phyloP scores from a whole-genome alignment of 2,329 filamentous ascomycete genomes.

The Calonectria hawksworthii region DNA sequence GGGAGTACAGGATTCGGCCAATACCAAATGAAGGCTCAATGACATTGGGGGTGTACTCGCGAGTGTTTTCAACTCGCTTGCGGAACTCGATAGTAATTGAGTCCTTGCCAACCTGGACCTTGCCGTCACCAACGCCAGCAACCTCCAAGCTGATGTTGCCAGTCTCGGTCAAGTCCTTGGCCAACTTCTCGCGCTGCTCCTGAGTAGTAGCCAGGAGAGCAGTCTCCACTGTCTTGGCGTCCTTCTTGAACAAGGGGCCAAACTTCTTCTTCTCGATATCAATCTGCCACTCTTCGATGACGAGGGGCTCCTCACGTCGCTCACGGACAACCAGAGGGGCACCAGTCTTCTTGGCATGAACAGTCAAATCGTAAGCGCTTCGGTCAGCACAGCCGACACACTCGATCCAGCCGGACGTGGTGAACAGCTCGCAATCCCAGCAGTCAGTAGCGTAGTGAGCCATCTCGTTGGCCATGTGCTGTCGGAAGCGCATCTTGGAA shows the following conservation, averaged over 20 bases:
- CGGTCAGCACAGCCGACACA: conserved; percentile 97
- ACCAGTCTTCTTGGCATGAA: conserved; percentile 94
- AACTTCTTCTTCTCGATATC: conserved; percentile 96
- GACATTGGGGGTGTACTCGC: conserved; percentile 95
- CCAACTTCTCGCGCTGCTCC: conserved; percentile 83
- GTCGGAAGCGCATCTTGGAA: conserved; percentile 92
- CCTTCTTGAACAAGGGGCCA: conserved; percentile 95
- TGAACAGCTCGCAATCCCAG: conserved; percentile 96
- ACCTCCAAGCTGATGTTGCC: conserved; percentile 86
- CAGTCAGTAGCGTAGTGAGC: conserved; percentile 97
- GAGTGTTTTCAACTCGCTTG: conserved; percentile 84
- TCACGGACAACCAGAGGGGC: conserved; percentile 88
- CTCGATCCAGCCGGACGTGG: conserved; percentile 96
- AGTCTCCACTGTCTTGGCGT: conserved; percentile 86
- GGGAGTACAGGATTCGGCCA: conserved; percentile 90
- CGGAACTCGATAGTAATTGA: conserved; percentile 87
- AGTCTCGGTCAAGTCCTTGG: conserved; percentile 78
- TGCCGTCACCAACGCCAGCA: conserved; percentile 74
- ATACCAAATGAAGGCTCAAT: conserved; percentile 99
- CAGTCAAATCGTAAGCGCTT: conserved; percentile 92
- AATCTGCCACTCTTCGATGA: conserved; percentile 88
- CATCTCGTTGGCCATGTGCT: conserved; percentile 88
- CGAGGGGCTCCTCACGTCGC: conserved; percentile 81
- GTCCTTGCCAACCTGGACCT: conserved; percentile 84
- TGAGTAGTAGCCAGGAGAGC: conserved; percentile 83